Evolutionary conservation across 2,329 filamentous ascomycete genomes (phyloP).

Genomic region (Cladorrhinum sp.): DNA sequence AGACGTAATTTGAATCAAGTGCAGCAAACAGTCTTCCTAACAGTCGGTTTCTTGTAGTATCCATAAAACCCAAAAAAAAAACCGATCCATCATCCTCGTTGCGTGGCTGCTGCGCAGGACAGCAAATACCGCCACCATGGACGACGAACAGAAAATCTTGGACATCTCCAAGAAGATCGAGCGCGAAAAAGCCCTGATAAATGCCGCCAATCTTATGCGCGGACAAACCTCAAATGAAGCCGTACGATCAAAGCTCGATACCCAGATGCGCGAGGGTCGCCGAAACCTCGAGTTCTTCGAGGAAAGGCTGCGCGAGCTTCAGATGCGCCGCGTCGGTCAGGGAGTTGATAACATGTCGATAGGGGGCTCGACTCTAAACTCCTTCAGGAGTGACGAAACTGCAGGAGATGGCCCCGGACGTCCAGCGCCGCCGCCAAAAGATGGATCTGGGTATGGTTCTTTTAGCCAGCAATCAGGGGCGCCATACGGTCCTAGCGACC

Average conservation of each 20-base stretch:
- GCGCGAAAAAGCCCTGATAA: constrained; percentile 92
- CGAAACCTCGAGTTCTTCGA: constrained; percentile 95
- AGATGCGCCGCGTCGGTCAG: constrained; percentile 72
- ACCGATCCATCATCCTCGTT: constrained; percentile 12
- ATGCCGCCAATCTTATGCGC: constrained; percentile 90
- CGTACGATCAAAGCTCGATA: constrained; percentile 86
- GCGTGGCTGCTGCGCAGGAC: constrained; percentile 25
- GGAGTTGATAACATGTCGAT: constrained; percentile 67
- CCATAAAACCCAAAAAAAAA: constrained; percentile 7
- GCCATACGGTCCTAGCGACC: constrained; percentile 60
- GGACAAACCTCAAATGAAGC: constrained; percentile 91
- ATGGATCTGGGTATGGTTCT: constrained; percentile 59
- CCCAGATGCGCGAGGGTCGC: constrained; percentile 88
- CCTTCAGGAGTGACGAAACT: constrained; percentile 39
- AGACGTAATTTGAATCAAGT: neutral
- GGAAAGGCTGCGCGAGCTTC: constrained; percentile 82
- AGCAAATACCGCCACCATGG: constrained; percentile 49
- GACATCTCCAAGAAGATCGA: constrained; percentile 97
- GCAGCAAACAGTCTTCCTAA: neutral
- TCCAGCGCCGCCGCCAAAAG: constrained; percentile 72
- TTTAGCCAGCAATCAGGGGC: constrained; percentile 44
- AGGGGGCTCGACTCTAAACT: constrained; percentile 37
- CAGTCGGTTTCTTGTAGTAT: constrained; percentile 10
- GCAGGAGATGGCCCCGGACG: constrained; percentile 44
- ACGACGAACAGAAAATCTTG: constrained; percentile 63